phyloP scores from a whole-genome alignment of 2,329 filamentous ascomycete genomes.

The Ascochyta clinopodiicola region DNA sequence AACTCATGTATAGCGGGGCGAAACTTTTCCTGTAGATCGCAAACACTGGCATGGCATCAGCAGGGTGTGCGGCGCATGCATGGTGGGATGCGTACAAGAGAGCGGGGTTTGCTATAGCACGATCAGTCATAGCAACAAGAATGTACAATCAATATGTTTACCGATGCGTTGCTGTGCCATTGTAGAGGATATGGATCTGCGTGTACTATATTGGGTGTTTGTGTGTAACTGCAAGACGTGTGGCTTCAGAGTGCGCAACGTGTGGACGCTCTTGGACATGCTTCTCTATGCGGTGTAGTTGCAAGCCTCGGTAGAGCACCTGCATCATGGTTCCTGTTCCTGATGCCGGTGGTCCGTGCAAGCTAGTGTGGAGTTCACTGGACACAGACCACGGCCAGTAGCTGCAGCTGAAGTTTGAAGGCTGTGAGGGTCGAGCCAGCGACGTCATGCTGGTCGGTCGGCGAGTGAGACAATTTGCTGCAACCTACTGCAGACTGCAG shows the following conservation, averaged over 20 bases:
- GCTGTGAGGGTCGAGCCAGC: conserved; percentile 2
- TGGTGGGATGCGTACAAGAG: conserved; percentile 45
- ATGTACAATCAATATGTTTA: conserved; percentile 19
- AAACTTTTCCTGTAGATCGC: conserved; percentile 95
- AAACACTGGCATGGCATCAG: conserved; percentile 67
- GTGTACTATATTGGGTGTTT: not conserved
- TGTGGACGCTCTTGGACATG: conserved; percentile 7
- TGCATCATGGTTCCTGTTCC: conserved; percentile 18
- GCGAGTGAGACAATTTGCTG: conserved; percentile 1
- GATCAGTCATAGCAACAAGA: conserved; percentile 26
- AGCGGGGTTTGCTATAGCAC: conserved; percentile 46
- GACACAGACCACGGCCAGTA: conserved; percentile 11
- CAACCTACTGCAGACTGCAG: not conserved
- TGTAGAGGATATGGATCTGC: conserved; percentile 21
- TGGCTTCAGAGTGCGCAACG: conserved; percentile 22
- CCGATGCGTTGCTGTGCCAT: conserved; percentile 43
- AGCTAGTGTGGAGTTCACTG: not conserved
- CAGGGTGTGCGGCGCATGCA: conserved; percentile 3
- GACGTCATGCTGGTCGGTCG: conserved; percentile 25
- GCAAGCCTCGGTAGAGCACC: conserved; percentile 22
- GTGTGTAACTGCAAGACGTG: conserved; percentile 10
- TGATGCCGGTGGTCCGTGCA: conserved; percentile 1
- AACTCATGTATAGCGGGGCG: conserved; percentile 83
- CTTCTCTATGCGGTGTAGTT: conserved; percentile 16
- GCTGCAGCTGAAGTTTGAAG: conserved; percentile 21